phyloP scores from a whole-genome alignment of 2,329 filamentous ascomycete species.

The Delphinella strobiligena region DNA sequence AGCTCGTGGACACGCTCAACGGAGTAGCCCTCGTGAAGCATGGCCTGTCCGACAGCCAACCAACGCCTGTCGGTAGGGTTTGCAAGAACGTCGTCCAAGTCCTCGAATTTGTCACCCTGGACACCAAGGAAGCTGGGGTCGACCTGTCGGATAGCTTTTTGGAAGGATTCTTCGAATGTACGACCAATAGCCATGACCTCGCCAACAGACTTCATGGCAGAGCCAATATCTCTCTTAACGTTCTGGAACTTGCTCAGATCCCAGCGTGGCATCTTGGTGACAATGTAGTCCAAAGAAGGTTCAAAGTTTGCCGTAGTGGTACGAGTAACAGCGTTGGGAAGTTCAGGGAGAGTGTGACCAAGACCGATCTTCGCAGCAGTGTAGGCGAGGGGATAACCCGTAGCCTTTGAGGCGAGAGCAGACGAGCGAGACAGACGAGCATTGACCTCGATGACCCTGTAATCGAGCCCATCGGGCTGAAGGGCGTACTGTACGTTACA shows the following conservation, averaged over 20 bases:
- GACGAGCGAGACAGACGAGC: slow-evolving; percentile 96
- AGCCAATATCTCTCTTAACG: slow-evolving; percentile 93
- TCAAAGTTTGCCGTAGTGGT: slow-evolving; percentile 99
- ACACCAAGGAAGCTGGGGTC: slow-evolving; percentile 87
- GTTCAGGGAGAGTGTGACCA: slow-evolving; percentile 85
- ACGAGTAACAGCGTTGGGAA: slow-evolving; percentile 96
- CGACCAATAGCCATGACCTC: slow-evolving; percentile 99
- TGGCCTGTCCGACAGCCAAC: slow-evolving; percentile 93
- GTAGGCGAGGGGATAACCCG: slow-evolving; percentile 92
- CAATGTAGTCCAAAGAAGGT: slow-evolving; percentile 91
- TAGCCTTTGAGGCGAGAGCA: slow-evolving; percentile 93
- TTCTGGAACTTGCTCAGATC: slow-evolving; percentile 98
- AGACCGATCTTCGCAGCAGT: slow-evolving; percentile 97
- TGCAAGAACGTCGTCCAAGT: slow-evolving; percentile 76
- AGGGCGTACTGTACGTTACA: slow-evolving; percentile 98
- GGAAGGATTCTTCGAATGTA: slow-evolving; percentile 97
- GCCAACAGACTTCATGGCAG: slow-evolving; percentile 97
- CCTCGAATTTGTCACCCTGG: slow-evolving; percentile 88
- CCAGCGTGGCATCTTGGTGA: slow-evolving; percentile 98
- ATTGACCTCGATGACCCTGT: slow-evolving; percentile 98
- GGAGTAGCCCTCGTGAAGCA: slow-evolving; percentile 92
- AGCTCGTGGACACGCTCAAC: slow-evolving; percentile 86
- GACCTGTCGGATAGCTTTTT: slow-evolving; percentile 96
- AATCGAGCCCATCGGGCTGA: slow-evolving; percentile 92
- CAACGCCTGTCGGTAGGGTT: slow-evolving; percentile 95